Base-by-base conservation (phyloP, 768 basidiomycete genomes). In the Pleurotus tuoliensis region DNA sequence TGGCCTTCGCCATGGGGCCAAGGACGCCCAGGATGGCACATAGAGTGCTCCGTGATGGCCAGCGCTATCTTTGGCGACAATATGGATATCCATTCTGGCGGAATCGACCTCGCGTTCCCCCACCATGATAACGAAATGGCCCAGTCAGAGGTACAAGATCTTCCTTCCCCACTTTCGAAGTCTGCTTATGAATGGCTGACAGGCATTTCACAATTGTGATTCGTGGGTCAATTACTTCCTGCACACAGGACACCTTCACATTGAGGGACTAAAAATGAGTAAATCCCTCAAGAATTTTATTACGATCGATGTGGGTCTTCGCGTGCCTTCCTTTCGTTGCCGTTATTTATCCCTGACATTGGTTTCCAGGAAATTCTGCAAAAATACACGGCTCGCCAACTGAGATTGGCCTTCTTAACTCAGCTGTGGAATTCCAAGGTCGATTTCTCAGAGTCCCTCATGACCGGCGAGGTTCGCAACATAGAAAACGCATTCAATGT, bases 41-140 rank as follows among this genome's bases (percentile, higher is more conserved):
- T 99, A 57, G 96, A 99, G 69, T 99, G 96, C 73, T 95, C 92
- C 3, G 96, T 97, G 34, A 99, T 99, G 96, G 95, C 95, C 15
- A 90, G 85, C 61, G 94, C 88, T 30, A 77, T 98, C 47, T 76
- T 98, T 45, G 96, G 95, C 2, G 82, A 87, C 56, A 88, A 86
- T 57, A 91, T 99, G 86, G 97, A 98, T 70, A 94, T 99, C 59
- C 97, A 99, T 69, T 97, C 94, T 6, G 97, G 97, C 50, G 97
- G 97, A 4, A 87, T 92, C 40, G 97, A 99, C 73, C 78, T 99
- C 48, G 90, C 93, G n/a, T 99, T 99, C 74, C 97, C 97, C 4
- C 97, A 99, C 73, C 97, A 99, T 67, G 96, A 98, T 69, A 99
- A 99, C 68, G 97, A 99, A 74, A 82, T 99, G 65, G 97, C 97